Evolutionary conservation across 2,329 filamentous ascomycete species (phyloP).

Genomic region (Claviceps africana): DNA sequence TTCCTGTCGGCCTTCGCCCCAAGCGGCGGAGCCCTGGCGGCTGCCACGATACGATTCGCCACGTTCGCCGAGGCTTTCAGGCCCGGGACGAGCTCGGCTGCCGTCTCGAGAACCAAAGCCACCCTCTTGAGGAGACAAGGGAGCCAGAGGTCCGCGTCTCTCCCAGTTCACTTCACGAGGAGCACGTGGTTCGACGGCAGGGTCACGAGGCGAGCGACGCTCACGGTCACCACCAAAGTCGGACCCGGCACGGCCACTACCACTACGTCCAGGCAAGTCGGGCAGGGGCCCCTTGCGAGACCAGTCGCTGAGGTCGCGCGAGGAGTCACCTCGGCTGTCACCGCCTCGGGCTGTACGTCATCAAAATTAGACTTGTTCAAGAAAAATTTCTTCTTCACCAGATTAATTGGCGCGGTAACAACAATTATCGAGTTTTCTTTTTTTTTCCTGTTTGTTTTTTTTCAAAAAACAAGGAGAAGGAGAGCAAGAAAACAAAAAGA

Average conservation of each 20-base stretch:
- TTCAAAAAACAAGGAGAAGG: no score
- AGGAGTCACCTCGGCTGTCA: slow-evolving; percentile 43
- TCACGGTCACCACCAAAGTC: slow-evolving; percentile 32
- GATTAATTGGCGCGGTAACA: background rate
- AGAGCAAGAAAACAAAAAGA: no score
- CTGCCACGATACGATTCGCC: slow-evolving; percentile 45
- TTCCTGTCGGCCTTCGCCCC: slow-evolving; percentile 63
- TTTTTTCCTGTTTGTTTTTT: no score
- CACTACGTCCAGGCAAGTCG: slow-evolving; percentile 44
- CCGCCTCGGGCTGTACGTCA: slow-evolving; percentile 62
- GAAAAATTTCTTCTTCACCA: no score
- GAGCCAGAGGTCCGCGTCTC: slow-evolving; percentile 79
- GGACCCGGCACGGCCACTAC: slow-evolving; percentile 29
- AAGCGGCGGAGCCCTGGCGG: slow-evolving; percentile 56
- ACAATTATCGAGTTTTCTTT: background rate
- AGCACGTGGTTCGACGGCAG: slow-evolving; percentile 42
- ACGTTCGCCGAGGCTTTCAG: slow-evolving; percentile 40
- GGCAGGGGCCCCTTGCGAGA: slow-evolving; percentile 81
- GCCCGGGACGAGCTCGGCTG: slow-evolving; percentile 35
- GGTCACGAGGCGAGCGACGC: slow-evolving; percentile 54
- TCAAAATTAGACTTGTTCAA: background rate
- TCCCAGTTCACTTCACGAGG: slow-evolving; percentile 79
- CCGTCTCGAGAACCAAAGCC: slow-evolving; percentile 37
- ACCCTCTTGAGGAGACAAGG: slow-evolving; percentile 41
- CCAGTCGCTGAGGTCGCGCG: slow-evolving; percentile 79